Evolutionary conservation across 2,329 filamentous ascomycete species (phyloP).

Genomic region (Immersiporthe knoxdaviesiana): DNA sequence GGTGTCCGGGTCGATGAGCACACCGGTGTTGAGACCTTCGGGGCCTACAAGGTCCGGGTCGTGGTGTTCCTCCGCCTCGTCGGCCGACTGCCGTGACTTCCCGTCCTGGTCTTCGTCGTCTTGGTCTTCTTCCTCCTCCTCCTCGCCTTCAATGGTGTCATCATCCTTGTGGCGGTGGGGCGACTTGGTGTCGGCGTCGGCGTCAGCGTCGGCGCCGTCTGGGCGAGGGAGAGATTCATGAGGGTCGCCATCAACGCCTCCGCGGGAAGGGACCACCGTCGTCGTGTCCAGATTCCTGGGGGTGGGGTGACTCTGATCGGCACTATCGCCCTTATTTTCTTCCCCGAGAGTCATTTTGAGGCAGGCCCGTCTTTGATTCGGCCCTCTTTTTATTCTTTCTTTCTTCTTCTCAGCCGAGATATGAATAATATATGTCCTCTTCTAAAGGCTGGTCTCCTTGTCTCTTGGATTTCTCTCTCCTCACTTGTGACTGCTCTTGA

Average conservation of each 20-base stretch:
- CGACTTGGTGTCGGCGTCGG: too few species aligned
- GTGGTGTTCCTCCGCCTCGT: conserved; percentile 28
- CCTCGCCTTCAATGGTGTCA: conserved; percentile 10
- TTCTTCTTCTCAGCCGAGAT: background rate
- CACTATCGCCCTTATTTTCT: conserved; percentile 19
- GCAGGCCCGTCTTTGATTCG: conserved; percentile 1
- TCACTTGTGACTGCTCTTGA: background rate
- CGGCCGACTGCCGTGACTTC: conserved; percentile 9
- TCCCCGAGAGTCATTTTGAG: conserved; percentile 21
- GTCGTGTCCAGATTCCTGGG: background rate
- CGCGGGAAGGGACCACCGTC: background rate
- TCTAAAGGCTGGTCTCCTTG: background rate
- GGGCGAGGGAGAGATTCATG: conserved; percentile 5
- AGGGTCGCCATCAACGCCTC: background rate
- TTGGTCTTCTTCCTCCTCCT: background rate
- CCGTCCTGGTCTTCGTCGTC: conserved; percentile 10
- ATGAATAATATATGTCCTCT: background rate
- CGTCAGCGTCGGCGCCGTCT: background rate
- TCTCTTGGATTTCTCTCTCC: background rate
- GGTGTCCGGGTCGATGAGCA: conserved; percentile 20
- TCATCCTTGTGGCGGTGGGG: background rate
- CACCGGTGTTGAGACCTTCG: conserved; percentile 23
- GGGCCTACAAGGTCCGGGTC: conserved; percentile 25
- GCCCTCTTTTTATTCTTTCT: background rate
- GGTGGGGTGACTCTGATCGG: background rate